Evolutionary conservation across 768 basidiomycete species (phyloP), one percentile per base, ranked within the genome.

Genomic region (Trametes elegans): DNA sequence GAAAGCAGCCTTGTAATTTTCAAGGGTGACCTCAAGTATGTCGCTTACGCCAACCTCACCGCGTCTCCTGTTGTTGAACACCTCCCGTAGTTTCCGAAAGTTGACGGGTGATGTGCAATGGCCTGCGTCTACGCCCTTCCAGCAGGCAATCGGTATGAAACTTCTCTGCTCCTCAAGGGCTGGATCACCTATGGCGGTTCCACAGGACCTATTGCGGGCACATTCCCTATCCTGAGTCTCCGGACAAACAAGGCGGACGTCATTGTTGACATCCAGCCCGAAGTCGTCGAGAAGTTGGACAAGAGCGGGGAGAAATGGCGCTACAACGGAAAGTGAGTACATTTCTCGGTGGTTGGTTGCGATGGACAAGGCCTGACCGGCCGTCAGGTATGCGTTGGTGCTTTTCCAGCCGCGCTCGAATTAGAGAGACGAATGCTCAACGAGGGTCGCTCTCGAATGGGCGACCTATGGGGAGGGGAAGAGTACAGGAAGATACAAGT

Each of bases 161-260:
- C 19, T 23, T n/a, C 38, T 41, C 21, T 19, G 21, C 36, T 31
- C 5, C 36, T 31, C 1, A 23, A 23, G 19, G 9, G 5, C 6
- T 9, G 16, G n/a, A 28, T 39, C 11, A 11, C 34, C n/a, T n/a
- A 23, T 19, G 19, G 5, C 3, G 8, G 27, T 18, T 18, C 21
- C 16, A n/a, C 61, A 86, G 91, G 93, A 5, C 89, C 90, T 2
- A 71, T 98, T 9, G 81, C 83, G 0, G 88, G 90, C 1, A 74
- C 84, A 8, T 90, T 96, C 72, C 87, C 89, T 0, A 66, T 97
- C 7, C 72, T 98, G 23, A 92, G 90, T 64, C 72, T 98, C 55
- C 80, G 96, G 16, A 98, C 96, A 1, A 92, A 88, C 76, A 99
- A 99, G 70, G 96, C 96, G 0, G 94, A 98, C 65, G 93, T 97